Conservation (phyloP, 2,329 filamentous ascomycete species). For the Metarhizium brunneum region DNA sequence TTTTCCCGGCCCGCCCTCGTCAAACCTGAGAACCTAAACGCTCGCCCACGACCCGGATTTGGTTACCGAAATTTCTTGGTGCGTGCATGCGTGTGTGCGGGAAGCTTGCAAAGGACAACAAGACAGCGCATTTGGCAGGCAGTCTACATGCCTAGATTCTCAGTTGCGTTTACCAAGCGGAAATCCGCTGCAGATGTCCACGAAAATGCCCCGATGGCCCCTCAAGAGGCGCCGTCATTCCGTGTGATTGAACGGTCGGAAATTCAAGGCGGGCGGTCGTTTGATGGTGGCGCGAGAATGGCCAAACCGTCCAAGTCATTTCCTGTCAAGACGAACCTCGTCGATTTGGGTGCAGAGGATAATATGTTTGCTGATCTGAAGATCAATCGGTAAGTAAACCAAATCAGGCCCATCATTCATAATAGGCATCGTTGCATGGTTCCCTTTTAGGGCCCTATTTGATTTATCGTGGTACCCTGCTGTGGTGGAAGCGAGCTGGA, state of each 20-base stretch:
- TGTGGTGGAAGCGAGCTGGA: neutral
- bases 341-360: slow-evolving; percentile 39
- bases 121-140: slow-evolving; percentile 11
- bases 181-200: slow-evolving; percentile 48
- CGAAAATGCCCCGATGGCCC: slow-evolving; percentile 37
- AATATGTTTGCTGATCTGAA: slow-evolving; percentile 51
- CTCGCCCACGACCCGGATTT: neutral
- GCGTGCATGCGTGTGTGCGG: neutral
- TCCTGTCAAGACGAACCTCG: slow-evolving; percentile 27
- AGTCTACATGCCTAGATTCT: slow-evolving; percentile 54
- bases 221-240: slow-evolving; percentile 42
- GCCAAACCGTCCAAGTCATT: slow-evolving; percentile 26
- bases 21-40: neutral
- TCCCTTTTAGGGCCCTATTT: slow-evolving; percentile 7
- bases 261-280: slow-evolving; percentile 33
- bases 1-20: neutral
- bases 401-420: neutral
- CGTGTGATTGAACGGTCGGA: slow-evolving; percentile 48
- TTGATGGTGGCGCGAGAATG: slow-evolving; percentile 39
- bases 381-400: slow-evolving; percentile 40
- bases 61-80: neutral
- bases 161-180: slow-evolving; percentile 49
- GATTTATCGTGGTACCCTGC: neutral
- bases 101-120: neutral
- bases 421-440: neutral